Evolutionary conservation across 1,284 basidiomycete genomes (phyloP).

Genomic region (Coriolopsis trogii): DNA sequence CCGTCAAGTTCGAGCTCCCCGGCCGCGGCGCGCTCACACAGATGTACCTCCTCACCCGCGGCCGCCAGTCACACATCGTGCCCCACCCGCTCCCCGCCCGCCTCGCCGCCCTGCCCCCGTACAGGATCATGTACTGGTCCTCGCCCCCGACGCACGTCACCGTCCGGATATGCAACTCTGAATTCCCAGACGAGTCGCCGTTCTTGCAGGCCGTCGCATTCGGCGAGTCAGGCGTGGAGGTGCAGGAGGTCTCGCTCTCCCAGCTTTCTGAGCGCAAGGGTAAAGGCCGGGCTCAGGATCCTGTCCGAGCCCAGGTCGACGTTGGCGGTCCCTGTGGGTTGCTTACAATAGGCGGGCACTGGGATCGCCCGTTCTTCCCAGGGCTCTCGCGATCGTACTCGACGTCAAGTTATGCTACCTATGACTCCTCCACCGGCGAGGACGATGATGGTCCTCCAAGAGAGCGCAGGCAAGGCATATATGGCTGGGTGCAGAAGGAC

Average conservation of each 20-base stretch:
- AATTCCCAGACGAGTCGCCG: conserved; percentile 34
- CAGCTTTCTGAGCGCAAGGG: conserved; percentile 49
- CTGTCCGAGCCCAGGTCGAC: conserved; percentile 57
- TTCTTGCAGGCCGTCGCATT: conserved; percentile 70
- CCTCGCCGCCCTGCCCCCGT: conserved; percentile 48
- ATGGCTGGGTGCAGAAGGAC: conserved; percentile 74
- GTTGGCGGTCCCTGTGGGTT: conserved; percentile 68
- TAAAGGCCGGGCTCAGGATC: conserved; percentile 46
- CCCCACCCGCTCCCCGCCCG: conserved; percentile 66
- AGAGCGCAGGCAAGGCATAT: conserved; percentile 61
- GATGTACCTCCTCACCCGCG: conserved; percentile 69
- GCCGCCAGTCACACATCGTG: conserved; percentile 67
- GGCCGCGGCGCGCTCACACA: conserved; percentile 32
- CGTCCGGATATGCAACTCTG: conserved; percentile 49
- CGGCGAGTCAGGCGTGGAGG: conserved; percentile 69
- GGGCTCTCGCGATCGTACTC: conserved; percentile 45
- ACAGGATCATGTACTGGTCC: conserved; percentile 61
- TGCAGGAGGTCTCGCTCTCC: conserved; percentile 59
- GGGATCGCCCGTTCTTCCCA: conserved; percentile 56
- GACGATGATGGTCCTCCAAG: conserved; percentile 26
- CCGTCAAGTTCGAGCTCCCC: conserved; percentile 54
- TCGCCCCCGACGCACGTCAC: conserved; percentile 56
- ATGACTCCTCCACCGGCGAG: conserved; percentile 54
- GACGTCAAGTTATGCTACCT: conserved; percentile 44
- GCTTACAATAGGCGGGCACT: conserved; percentile 67